These are phyloP conservation scores for Clavispora asparagi DNA, from an alignment of 805 yeast species.

Conservation along the genomic window DNA sequence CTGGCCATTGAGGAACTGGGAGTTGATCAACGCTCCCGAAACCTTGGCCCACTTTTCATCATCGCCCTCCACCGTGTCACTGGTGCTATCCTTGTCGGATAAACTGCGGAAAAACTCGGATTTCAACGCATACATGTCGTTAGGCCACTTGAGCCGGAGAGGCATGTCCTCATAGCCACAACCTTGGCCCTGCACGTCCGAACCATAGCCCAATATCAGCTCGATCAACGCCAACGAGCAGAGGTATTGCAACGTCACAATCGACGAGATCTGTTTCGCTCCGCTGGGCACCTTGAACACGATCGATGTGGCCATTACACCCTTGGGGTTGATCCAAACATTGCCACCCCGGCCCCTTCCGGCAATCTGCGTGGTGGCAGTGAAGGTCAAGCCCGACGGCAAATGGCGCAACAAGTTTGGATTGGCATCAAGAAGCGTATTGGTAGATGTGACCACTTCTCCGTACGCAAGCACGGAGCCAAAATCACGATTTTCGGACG, in stretches of 20 bases:
- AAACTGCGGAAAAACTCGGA: conserved; percentile 47
- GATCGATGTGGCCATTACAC: conserved; percentile 80
- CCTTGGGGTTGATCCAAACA: conserved; percentile 91
- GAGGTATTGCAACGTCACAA: conserved; percentile 84
- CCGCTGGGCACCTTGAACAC: conserved; percentile 55
- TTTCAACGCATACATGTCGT: conserved; percentile 74
- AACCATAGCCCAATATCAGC: conserved; percentile 60
- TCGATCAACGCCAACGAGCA: conserved; percentile 79
- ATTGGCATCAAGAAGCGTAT: conserved; percentile 71
- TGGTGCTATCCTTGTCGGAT: conserved; percentile 29
- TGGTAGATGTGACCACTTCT: conserved; percentile 89
- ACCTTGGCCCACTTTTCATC: conserved; percentile 71
- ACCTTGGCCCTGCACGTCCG: conserved; percentile 28
- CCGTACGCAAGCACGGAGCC: conserved; percentile 72
- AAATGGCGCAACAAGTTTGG: conserved; percentile 48
- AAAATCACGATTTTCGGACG: conserved; percentile 24
- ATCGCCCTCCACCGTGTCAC: conserved; percentile 40
- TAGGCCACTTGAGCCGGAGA: conserved; percentile 91
- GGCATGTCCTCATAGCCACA: conserved; percentile 72
- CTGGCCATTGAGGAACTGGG: conserved; percentile 55
- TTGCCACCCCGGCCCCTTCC: conserved; percentile 96
- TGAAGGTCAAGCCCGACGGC: conserved; percentile 66
- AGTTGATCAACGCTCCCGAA: conserved; percentile 80
- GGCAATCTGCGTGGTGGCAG: conserved; percentile 79
- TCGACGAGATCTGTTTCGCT: conserved; percentile 39